Evolutionary conservation across 1,139 yeast genomes (phyloP).

Genomic region (Magnusiomyces suaveolens): DNA sequence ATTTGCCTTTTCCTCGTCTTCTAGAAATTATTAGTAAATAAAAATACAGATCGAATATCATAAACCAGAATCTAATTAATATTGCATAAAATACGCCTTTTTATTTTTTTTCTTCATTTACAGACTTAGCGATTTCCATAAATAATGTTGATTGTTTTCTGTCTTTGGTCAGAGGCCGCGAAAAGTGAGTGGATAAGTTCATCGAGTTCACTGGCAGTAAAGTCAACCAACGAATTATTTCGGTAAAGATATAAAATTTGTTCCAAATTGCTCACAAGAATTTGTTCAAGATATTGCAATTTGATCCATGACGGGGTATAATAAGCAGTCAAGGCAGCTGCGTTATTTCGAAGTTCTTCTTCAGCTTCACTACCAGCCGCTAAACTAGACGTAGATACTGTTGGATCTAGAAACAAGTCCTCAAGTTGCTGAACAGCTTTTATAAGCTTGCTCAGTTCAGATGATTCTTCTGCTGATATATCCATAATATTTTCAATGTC

Average conservation of each 20-base stretch:
- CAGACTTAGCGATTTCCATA: not conserved
- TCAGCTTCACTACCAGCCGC: not conserved
- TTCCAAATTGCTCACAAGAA: slow-evolving; percentile 39
- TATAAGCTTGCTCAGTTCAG: slow-evolving; percentile 24
- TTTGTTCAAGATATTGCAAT: slow-evolving; percentile 30
- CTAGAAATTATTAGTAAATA: too few relatives aligned
- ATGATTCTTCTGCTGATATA: slow-evolving; percentile 30
- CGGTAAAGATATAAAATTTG: slow-evolving; percentile 64
- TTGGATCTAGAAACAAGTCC: slow-evolving; percentile 20
- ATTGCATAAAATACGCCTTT: too few relatives aligned
- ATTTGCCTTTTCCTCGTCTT: too few relatives aligned
- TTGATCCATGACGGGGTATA: slow-evolving; percentile 35
- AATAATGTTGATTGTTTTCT: slow-evolving; percentile 37
- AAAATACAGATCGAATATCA: too few relatives aligned
- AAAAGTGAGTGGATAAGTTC: slow-evolving; percentile 53
- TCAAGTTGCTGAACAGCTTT: slow-evolving; percentile 21
- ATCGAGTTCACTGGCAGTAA: slow-evolving; percentile 57
- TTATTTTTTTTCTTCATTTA: too few relatives aligned
- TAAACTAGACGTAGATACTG: not conserved
- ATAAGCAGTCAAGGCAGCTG: slow-evolving; percentile 22
- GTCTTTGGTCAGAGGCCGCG: slow-evolving; percentile 60
- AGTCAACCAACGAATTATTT: slow-evolving; percentile 64
- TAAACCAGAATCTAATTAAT: too few relatives aligned
- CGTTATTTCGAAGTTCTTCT: not conserved
- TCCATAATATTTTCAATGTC: slow-evolving; percentile 25